phyloP scores from a whole-genome alignment of 345 rosid species.

The Hibiscus syriacus region DNA sequence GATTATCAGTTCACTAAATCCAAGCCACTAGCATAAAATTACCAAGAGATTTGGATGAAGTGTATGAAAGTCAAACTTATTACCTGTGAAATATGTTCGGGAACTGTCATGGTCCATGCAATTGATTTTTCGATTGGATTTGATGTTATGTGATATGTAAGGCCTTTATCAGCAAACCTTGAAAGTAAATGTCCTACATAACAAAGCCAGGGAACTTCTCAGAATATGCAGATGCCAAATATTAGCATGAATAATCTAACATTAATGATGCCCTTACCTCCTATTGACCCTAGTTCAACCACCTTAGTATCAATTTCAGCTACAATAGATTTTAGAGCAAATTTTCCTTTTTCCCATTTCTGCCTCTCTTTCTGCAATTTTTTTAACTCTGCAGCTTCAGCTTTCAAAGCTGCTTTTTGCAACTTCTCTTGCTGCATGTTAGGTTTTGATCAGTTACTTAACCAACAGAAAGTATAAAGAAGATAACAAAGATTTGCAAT shows the following conservation, averaged over 20 bases:
- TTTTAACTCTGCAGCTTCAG: constrained; percentile 75
- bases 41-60: neutral
- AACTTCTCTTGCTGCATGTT: constrained; percentile 68
- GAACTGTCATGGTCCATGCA: constrained; percentile 73
- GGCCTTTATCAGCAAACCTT: constrained; percentile 77
- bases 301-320: constrained; percentile 76
- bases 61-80: neutral
- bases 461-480: neutral
- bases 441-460: constrained; percentile 15
- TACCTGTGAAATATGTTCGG: constrained; percentile 74
- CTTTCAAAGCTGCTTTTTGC: constrained; percentile 67
- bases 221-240: constrained; percentile 9
- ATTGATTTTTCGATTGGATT: constrained; percentile 84
- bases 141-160: constrained; percentile 51
- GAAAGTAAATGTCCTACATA: constrained; percentile 73
- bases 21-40: neutral
- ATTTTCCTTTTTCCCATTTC: constrained; percentile 89
- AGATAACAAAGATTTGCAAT: constrained; percentile 7
- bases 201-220: constrained; percentile 22
- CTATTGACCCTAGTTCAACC: constrained; percentile 70
- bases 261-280: constrained; percentile 45
- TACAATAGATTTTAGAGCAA: constrained; percentile 73
- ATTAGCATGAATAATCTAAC: neutral
- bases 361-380: constrained; percentile 64
- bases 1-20: neutral